Percentiles rank a stretch among this genome's conserved stretches.
Evolutionary conservation across 495 filamentous ascomycete species (phyloP).

Genomic region (Talaromyces ruber): DNA sequence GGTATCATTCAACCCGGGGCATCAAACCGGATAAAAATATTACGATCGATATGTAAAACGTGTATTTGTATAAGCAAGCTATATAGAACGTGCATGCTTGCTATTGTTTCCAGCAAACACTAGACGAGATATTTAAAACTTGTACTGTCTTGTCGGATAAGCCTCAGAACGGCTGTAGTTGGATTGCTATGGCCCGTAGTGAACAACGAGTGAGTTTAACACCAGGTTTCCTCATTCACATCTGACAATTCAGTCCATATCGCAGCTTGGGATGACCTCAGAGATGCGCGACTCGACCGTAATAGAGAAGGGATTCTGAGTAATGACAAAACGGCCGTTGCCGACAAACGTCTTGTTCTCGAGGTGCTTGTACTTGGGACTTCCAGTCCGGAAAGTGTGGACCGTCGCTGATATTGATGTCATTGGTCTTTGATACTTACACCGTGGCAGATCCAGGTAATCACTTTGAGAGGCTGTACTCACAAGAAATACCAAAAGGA

Average conservation of each 20-base stretch:
- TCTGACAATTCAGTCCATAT: not conserved
- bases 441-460: not conserved
- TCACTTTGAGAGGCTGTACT: not conserved
- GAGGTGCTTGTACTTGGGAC: not conserved
- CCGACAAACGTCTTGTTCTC: not conserved
- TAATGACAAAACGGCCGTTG: not conserved
- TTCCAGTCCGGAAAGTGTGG: not conserved
- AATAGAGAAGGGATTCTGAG: not conserved
- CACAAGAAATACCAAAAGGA: not conserved
- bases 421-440: not conserved
- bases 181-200: not conserved
- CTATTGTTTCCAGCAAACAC: not conserved
- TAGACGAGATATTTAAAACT: not conserved
- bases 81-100: not conserved
- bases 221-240: not conserved
- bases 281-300: not conserved
- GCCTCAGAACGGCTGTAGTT: not conserved
- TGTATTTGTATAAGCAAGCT: not conserved
- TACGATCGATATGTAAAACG: not conserved
- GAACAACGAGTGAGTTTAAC: not conserved
- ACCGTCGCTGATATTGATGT: not conserved
- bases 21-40: not conserved
- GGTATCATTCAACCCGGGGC: not conserved
- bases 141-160: not conserved
- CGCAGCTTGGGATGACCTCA: not conserved